Evolutionary conservation across 2,329 filamentous ascomycete species (phyloP).

Genomic region (Cladosporium sp.): DNA sequence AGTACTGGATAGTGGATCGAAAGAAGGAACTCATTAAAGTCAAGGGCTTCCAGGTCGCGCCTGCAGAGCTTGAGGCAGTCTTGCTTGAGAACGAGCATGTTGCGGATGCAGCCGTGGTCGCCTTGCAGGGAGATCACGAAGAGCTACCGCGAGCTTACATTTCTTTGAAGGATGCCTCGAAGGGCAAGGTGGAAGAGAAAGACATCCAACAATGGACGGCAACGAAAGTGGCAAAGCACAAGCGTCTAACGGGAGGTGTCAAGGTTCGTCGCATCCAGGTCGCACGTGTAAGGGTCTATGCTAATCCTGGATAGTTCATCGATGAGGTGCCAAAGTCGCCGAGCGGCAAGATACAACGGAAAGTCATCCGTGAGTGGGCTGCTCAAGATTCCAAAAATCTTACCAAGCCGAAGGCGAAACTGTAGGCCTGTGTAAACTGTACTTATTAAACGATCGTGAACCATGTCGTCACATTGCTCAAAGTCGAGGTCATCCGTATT

Average conservation of each 20-base stretch:
- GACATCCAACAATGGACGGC: conserved; percentile 47
- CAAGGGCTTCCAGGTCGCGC: conserved; percentile 48
- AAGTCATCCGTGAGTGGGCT: conserved; percentile 42
- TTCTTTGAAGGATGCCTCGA: conserved; percentile 38
- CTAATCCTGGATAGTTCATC: conserved; percentile 38
- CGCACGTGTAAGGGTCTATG: not conserved
- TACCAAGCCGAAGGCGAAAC: conserved; percentile 26
- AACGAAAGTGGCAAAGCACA: conserved; percentile 49
- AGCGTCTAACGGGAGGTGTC: conserved; percentile 48
- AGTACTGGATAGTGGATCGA: conserved; percentile 88
- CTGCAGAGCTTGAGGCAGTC: conserved; percentile 50
- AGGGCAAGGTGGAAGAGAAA: conserved; percentile 35
- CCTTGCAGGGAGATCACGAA: conserved; percentile 46
- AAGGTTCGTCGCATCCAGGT: not conserved
- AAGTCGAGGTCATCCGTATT: not conserved
- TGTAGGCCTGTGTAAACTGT: conserved; percentile 21
- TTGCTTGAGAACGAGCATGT: conserved; percentile 45
- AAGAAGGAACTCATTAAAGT: conserved; percentile 67
- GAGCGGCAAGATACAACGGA: conserved; percentile 50
- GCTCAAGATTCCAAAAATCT: conserved; percentile 43
- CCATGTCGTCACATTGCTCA: not conserved
- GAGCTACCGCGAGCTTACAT: conserved; percentile 50
- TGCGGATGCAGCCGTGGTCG: conserved; percentile 48
- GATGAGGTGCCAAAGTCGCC: conserved; percentile 50
- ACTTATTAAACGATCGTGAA: not conserved